These are phyloP conservation scores for Epichloe hybrida DNA, from an alignment of 2,329 filamentous ascomycete genomes.

Conservation along the genomic window DNA sequence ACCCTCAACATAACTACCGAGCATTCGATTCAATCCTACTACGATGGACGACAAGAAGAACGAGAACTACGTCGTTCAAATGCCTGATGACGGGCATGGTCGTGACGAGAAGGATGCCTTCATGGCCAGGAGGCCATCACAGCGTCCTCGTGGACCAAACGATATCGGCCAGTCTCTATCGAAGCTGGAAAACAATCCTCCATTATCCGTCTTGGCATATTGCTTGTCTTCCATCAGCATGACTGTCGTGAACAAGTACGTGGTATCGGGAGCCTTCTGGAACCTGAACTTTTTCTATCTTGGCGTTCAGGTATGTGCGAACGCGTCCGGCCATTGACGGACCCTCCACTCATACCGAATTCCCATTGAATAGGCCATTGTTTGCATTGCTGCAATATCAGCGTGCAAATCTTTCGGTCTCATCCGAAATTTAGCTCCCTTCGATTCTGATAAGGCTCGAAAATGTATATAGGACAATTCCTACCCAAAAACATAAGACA, in stretches of 20 bases:
- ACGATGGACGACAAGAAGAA: too few relatives aligned
- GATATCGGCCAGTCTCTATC: conserved; percentile 16
- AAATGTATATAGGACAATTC: conserved; percentile 52
- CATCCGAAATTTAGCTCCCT: conserved; percentile 69
- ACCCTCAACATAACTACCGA: too few relatives aligned
- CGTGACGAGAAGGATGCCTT: conserved; percentile 40
- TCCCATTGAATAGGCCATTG: conserved; percentile 51
- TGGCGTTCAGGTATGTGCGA: conserved; percentile 65
- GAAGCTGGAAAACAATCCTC: conserved; percentile 59
- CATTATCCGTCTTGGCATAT: conserved; percentile 74
- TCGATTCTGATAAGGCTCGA: conserved; percentile 78
- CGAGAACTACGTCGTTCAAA: conserved; percentile 50
- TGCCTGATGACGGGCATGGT: conserved; percentile 43
- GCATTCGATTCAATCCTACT: too few relatives aligned
- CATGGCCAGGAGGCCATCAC: conserved; percentile 18
- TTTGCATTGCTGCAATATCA: conserved; percentile 77
- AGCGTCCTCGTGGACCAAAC: conserved; percentile 3
- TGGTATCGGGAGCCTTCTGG: conserved; percentile 79
- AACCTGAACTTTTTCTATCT: conserved; percentile 96
- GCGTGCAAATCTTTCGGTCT: conserved; percentile 67
- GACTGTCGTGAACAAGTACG: conserved; percentile 99
- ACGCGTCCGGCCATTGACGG: background rate
- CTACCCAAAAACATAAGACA: too few relatives aligned
- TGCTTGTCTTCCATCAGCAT: conserved; percentile 95
- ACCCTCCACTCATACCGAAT: background rate